Evolutionary conservation across 2,329 filamentous ascomycete genomes (phyloP), one percentile per base, ranked within the genome.

Genomic region (Talaromyces sp.): DNA sequence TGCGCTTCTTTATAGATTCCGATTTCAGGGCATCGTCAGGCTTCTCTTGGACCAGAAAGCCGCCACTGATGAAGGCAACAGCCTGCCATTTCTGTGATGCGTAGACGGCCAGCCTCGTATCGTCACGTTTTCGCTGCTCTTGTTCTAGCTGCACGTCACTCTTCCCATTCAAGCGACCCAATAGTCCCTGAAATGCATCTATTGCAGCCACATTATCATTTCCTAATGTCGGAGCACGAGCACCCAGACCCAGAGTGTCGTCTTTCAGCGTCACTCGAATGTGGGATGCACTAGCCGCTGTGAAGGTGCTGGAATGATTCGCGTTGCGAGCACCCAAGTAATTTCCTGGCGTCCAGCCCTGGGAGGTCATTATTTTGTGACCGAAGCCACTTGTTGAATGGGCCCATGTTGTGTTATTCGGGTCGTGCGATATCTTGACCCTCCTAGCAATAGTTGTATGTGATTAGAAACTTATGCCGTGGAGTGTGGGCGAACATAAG

Each of bases 381-480:
- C 95, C 95, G 75, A 95, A 98, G 60, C 87, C 88, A 62, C 84
- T 84, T 67, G 89, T 91, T 73, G 93, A 89, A 71, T 88, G 88
- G 62, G 89, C 88, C 95, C 95, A 99, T 83, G 86, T 87, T 55
- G 91, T 96, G 77, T 98, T 99, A 79, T 98, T 97, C 7, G 95
- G 95, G 77, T 99, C 95, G 74, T 89, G 84, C 68, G 89, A 89
- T 72, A 98, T 87, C 79, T 93, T 96, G 55, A 82, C 82, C 69
- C 79, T 81, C 70, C 84, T 86, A 69, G 67, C 64, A 48, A 40
- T 14, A 50, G 23, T 14, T 60, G 50, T 52, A 42, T 63, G 60
- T 33, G 23, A 12, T 28, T 18, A 40, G 33, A 23, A 28, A 11
- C 59, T 33, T 21, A 66, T 44, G 21, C 11, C 14, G 37, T 42